phyloP scores from a whole-genome alignment of 371 early-diverging fungal genomes.

The Rhizopus arrhizus region DNA sequence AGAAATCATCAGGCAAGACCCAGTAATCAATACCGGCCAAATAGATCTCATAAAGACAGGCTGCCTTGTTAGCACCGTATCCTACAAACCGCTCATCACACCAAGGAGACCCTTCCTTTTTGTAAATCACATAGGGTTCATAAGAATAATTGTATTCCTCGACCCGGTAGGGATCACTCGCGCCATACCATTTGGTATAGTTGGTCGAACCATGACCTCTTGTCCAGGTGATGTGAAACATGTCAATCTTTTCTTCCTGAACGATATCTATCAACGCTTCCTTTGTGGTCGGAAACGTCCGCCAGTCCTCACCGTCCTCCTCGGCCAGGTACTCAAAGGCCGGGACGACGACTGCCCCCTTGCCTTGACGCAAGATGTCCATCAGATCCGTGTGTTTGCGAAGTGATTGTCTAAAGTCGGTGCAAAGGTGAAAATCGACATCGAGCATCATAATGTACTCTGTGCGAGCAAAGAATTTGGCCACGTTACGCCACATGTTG shows the following conservation, averaged over 20 bases:
- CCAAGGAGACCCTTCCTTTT: constrained; percentile 63
- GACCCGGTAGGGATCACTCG: constrained; percentile 51
- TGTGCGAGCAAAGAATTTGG: constrained; percentile 60
- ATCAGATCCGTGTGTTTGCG: constrained; percentile 42
- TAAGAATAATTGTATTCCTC: constrained; percentile 63
- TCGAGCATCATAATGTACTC: constrained; percentile 66
- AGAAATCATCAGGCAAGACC: constrained; percentile 64
- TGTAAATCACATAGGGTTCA: constrained; percentile 65
- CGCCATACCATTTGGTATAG: constrained; percentile 57
- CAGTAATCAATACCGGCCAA: constrained; percentile 67
- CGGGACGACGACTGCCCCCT: constrained; percentile 60
- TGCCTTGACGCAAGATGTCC: constrained; percentile 49
- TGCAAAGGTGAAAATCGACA: constrained; percentile 66
- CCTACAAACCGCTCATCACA: constrained; percentile 74
- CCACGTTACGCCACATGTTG: constrained; percentile 71
- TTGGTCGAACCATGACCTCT: constrained; percentile 64
- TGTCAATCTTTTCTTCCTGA: constrained; percentile 50
- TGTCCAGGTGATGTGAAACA: constrained; percentile 61
- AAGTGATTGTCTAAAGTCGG: constrained; percentile 54
- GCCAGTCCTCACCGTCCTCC: constrained; percentile 57
- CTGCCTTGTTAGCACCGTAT: constrained; percentile 74
- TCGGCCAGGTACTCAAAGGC: constrained; percentile 61
- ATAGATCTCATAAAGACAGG: constrained; percentile 70
- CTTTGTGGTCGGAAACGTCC: constrained; percentile 54
- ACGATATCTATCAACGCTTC: constrained; percentile 45